phyloP scores from a whole-genome alignment of 306 rosid genomes.

The Castanopsis chinensis region DNA sequence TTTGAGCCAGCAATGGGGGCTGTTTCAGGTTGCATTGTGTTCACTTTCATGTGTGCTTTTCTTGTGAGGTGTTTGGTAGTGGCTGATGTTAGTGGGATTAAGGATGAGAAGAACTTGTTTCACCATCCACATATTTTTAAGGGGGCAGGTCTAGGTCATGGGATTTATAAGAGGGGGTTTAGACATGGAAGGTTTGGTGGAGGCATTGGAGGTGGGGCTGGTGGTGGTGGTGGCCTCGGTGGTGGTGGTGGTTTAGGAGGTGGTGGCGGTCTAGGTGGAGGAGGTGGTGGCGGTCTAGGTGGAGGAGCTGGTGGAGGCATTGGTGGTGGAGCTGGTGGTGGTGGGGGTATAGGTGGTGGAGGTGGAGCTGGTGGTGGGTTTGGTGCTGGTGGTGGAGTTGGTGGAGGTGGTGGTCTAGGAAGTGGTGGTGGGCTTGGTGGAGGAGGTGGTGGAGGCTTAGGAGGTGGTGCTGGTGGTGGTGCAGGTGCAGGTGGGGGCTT shows the following conservation, averaged over 20 bases:
- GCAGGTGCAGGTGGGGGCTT: slow-evolving; percentile 19
- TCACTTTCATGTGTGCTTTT: slow-evolving; percentile 19
- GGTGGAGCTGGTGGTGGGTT: slow-evolving; percentile 15
- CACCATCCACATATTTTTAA: slow-evolving; percentile 20
- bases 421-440: slow-evolving; percentile 25
- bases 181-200: slow-evolving; percentile 29
- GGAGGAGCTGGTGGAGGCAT: slow-evolving; percentile 29
- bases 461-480: slow-evolving; percentile 31
- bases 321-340: slow-evolving; percentile 29
- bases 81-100: slow-evolving; percentile 20
- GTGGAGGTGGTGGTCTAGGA: slow-evolving; percentile 26
- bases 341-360: neutral
- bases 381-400: slow-evolving; percentile 23
- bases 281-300: slow-evolving; percentile 19
- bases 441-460: slow-evolving; percentile 21
- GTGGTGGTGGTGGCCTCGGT: slow-evolving; percentile 17
- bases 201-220: slow-evolving; percentile 32
- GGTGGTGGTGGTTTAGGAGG: slow-evolving; percentile 17
- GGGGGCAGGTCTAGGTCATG: slow-evolving; percentile 19
- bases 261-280: slow-evolving; percentile 14
- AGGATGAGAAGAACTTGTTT: slow-evolving; percentile 31
- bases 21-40: slow-evolving; percentile 10
- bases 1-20: slow-evolving; percentile 20
- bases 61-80: slow-evolving; percentile 27
- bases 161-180: slow-evolving; percentile 18